Base-by-base conservation (phyloP, 345 rosid species). In the Draba incana region DNA sequence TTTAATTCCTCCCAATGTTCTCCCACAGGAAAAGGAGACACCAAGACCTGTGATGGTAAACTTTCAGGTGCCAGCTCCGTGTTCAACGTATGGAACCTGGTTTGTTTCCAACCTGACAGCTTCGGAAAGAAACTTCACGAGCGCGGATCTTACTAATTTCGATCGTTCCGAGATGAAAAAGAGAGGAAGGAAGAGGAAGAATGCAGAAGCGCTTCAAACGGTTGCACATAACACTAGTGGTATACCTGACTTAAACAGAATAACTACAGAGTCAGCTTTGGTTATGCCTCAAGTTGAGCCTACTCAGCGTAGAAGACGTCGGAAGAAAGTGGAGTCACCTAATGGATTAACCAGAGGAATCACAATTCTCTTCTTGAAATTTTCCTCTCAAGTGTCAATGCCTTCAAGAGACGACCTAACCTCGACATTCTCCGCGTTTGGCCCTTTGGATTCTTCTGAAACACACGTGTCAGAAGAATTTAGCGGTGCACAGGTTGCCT, bases 231-330 rank as follows among this genome's bases (percentile, higher is more conserved):
- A 62, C 47, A 52, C 35, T 52, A 74, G 69, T 50, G 74, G 71
- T n/a, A 75, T 85, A 75, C 90, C 92, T 1, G 93, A 85, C 73
- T 75, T 88, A 77, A 86, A 84, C 43, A 85, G 96, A 59, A 81
- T 71, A 59, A 65, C 47, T 60, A 62, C 56, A 55, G 83, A 77
- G 62, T 59, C 80, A 43, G 58, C 51, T 62, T 35, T 60, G 33
- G 59, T 57, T 39, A 14, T 51, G 12, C 71, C 84, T 56, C 64
- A 61, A 38, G 80, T 8, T 43, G 81, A 79, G 72, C 68, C 80
- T 57, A 78, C 57, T 37, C 74, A 64, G 35, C 58, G 68, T 59
- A 82, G 79, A 77, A 85, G 55, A 72, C 77, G 81, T 68, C 68
- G 78, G 56, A 79, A 73, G 77, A 82, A 70, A 78, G 78, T 74